phyloP scores from a whole-genome alignment of 148 eudicot genomes.

The Fagopyrum esculentum region DNA sequence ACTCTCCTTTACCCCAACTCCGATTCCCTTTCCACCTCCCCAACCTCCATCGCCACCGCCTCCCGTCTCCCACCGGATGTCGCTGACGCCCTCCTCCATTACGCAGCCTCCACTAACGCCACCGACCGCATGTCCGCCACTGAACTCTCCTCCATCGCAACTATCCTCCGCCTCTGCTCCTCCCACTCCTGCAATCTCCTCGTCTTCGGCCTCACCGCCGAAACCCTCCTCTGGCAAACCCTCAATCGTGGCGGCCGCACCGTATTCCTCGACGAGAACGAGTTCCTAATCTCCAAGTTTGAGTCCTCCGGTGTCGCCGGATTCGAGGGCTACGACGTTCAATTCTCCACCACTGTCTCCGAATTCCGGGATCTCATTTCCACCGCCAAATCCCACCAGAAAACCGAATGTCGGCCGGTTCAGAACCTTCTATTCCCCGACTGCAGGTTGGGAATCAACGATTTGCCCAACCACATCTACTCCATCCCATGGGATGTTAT shows the following conservation, averaged over 20 bases:
- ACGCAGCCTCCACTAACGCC: constrained; percentile 39
- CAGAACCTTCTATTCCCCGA: constrained; percentile 79
- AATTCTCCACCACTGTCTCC: constrained; percentile 43
- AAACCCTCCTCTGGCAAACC: constrained; percentile 67
- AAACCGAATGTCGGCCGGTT: constrained; percentile 46
- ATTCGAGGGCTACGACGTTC: constrained; percentile 75
- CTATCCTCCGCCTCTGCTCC: constrained; percentile 39
- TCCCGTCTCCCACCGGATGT: constrained; percentile 26
- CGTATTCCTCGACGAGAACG: constrained; percentile 60
- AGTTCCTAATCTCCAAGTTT: constrained; percentile 32
- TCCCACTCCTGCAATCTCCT: constrained; percentile 31
- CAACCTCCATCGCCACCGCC: constrained; percentile 7
- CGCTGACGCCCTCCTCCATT: constrained; percentile 62
- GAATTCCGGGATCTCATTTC: constrained; percentile 30
- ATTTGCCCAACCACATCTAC: constrained; percentile 72
- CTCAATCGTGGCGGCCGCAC: constrained; percentile 64
- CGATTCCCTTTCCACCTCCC: constrained; percentile 11
- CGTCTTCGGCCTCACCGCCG: constrained; percentile 71
- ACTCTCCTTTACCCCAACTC: constrained; percentile 26
- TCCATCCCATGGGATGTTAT: constrained; percentile 68
- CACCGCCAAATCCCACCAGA: constrained; percentile 21
- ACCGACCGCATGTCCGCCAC: constrained; percentile 32
- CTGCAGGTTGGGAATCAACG: constrained; percentile 64
- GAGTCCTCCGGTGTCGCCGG: constrained; percentile 35
- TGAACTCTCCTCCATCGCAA: constrained; percentile 41